Conservation (phyloP, 305 asterid species). For the Salvia sclarea region DNA sequence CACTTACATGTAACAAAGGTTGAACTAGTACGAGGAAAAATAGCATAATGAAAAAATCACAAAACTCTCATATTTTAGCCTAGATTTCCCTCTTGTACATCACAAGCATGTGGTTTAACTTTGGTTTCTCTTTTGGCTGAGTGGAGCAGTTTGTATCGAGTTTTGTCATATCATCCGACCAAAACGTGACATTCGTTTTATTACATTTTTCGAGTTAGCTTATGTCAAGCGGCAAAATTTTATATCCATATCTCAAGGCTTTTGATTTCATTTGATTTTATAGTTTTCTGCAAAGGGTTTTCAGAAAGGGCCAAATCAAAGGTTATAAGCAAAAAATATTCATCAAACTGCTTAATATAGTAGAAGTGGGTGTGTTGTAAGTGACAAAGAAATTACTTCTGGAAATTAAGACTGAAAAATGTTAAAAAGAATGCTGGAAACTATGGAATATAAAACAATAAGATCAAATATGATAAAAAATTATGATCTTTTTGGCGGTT, state of each 20-base stretch:
- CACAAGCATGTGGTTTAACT: background rate
- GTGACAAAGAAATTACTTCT: too few species aligned
- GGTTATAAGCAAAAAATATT: too few species aligned
- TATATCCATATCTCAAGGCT: too few species aligned
- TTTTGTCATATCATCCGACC: conserved; percentile 8
- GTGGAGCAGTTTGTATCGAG: conserved; percentile 6
- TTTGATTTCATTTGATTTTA: background rate
- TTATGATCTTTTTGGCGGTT: too few species aligned
- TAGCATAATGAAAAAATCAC: conserved; percentile 18
- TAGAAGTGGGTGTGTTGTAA: too few species aligned
- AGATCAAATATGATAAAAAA: too few species aligned
- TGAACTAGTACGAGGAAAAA: conserved; percentile 29
- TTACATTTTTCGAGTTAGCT: background rate
- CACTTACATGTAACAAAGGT: conserved; percentile 18
- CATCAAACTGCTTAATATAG: too few species aligned
- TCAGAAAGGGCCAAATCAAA: background rate
- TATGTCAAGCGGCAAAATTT: background rate
- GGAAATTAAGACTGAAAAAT: too few species aligned
- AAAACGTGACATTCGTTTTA: background rate
- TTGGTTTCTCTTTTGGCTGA: background rate
- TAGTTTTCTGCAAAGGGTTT: background rate
- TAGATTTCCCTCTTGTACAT: background rate
- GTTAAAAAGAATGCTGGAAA: too few species aligned
- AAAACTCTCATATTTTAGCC: background rate
- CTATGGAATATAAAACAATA: too few species aligned